Base-by-base conservation (phyloP, 805 yeast species). In the Blastobotrys chiropterorum region DNA sequence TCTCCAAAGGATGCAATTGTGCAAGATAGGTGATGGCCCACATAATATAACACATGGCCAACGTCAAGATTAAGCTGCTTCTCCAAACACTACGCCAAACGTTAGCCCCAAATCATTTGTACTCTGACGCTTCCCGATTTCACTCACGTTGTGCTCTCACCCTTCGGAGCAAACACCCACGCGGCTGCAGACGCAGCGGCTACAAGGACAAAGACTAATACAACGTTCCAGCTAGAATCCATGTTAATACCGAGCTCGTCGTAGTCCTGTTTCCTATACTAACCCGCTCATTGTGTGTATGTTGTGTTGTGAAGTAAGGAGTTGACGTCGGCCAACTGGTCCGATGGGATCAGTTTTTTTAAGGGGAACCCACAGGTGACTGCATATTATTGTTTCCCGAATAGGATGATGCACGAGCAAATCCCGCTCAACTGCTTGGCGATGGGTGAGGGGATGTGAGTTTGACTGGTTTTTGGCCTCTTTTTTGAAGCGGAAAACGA, bases 1-100 rank as follows among this genome's bases (percentile, higher is more conserved):
- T 89, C 53, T 88, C 95, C 63, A 90, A 75, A 4, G 97, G 97
- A 69, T 90, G 97, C 53, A 90, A 73, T 67, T 90, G 97, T 38
- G 63, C 65, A 20, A 90, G 74, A 65, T 89, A 90, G 5, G 97
- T 90, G 62, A 90, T 83, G 31, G 97, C 97, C 95, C 95, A 86
- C 62, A 86, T 83, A 64, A 86, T 73, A 67, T 77, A 86, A 72
- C 86, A 83, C 90, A 86, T 83, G 19, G 88, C 77, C 59, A 86
- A 67, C 6, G 87, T 77, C 56, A 86, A 73, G 47, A 83, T 80
- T 41, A 69, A 82, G 19, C 88, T 82, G 58, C 86, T 81, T 71
- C 90, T 78, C 88, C 89, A 67, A n/a, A 69, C 72, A n/a, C 62
- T 62, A 43, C 13, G n/a, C n/a, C n/a, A n/a, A n/a, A n/a, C n/a